A percentile compares a stretch with the other conserved stretches of the same genome.
These are phyloP conservation scores for Chalaropsis ovoidea DNA, from an alignment of 2,329 filamentous ascomycete species.

Conservation along the genomic window DNA sequence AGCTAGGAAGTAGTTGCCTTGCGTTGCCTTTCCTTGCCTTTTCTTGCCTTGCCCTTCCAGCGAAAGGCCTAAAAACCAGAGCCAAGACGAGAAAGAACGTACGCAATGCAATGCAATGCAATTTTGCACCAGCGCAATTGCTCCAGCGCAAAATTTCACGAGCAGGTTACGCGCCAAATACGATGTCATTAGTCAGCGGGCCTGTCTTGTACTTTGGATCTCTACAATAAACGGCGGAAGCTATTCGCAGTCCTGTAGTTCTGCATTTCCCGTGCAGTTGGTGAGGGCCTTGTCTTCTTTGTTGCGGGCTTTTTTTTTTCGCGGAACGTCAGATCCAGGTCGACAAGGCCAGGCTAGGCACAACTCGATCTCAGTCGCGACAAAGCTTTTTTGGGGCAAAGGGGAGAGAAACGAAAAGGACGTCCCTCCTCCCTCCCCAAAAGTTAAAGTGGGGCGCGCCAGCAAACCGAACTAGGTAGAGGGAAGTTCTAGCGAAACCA, in stretches of 20 bases:
- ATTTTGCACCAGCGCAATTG: neutral
- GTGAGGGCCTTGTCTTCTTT: neutral
- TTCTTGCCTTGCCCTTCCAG: neutral
- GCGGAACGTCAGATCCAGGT: slow-evolving; percentile 8
- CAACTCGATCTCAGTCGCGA: neutral
- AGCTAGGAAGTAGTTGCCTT: slow-evolving; percentile 6
- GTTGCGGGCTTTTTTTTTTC: slow-evolving; percentile 4
- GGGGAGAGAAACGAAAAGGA: neutral
- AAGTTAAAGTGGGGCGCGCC: neutral
- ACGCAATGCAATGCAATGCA: neutral
- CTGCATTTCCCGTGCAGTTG: too few relatives aligned
- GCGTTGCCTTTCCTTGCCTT: neutral
- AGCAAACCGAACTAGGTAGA: neutral
- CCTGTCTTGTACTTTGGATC: neutral
- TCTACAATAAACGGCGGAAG: neutral
- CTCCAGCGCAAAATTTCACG: neutral
- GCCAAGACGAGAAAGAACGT: neutral
- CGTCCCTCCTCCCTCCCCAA: neutral
- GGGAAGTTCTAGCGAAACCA: neutral
- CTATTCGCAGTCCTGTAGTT: neutral
- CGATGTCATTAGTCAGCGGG: neutral
- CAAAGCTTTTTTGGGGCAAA: neutral
- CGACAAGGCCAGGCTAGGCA: neutral
- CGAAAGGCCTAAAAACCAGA: neutral
- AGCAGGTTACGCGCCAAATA: neutral